Evolutionary conservation across 2,329 filamentous ascomycete genomes (phyloP), one percentile per base, ranked within the genome.

Genomic region (Acrodontium crateriforme): DNA sequence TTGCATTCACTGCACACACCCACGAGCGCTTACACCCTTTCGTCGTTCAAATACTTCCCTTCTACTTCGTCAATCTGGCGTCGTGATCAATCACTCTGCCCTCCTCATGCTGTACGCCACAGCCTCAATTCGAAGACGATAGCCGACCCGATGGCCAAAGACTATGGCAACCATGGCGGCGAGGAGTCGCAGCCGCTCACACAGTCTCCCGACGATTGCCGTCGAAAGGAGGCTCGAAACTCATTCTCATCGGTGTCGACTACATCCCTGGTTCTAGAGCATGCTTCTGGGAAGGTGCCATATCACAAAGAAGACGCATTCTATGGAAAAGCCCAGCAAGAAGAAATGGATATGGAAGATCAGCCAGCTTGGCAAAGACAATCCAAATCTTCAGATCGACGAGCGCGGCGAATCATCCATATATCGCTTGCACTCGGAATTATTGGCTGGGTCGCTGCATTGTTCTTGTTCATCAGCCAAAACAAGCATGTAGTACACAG

Each of bases 221-320:
- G 54, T 52, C 32, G 46, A 53, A 36, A 30, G 36, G 21, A 30
- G 53, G 52, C 37, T 45, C 45, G 24, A 50, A 67, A 67, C 36
- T 82, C 80, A 3, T 53, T 70, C 24, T 81, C 78, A n/a, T 78
- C 77, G 21, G 74, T 74, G n/a, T 89, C 81, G 18, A 87, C 81
- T 8, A 84, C 78, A 3, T 87, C 81, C 43, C 64, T 89, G 9
- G 71, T 89, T 29, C 80, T 89, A 49, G 80, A 89, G 40, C 72
- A 77, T 37, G 67, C 87, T 40, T 67, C 71, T 44, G 74, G 80
- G 48, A 54, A 46, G 37, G 52, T 40, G 41, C 53, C 37, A 48
- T 55, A 31, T 46, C 59, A 31, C 54, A 63, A 47, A 55, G 67
- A 35, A 58, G 67, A 38, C 58, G 65, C 35, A 45, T 50, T 36